These are phyloP conservation scores for Linum trigynum DNA, from an alignment of 345 rosid species.

Conservation along the genomic window DNA sequence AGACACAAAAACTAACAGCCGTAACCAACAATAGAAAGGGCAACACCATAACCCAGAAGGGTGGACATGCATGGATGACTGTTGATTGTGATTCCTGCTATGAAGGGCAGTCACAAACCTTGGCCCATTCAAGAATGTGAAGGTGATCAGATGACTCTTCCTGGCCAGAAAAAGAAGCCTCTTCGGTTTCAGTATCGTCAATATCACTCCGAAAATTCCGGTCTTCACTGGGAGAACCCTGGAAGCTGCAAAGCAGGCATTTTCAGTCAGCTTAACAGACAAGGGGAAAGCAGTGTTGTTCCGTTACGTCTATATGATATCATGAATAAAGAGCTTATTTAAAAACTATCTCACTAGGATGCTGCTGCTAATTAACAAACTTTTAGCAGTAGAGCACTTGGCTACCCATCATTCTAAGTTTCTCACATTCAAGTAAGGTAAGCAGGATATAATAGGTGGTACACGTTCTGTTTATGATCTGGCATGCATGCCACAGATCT, in stretches of 20 bases:
- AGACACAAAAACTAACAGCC: not conserved
- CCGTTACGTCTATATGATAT: not conserved
- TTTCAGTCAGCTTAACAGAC: not conserved
- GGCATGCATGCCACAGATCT: not conserved
- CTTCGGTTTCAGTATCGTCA: conserved; percentile 73
- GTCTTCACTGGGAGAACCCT: conserved; percentile 66
- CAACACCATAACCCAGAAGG: not conserved
- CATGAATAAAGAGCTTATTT: not conserved
- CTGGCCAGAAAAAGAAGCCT: conserved; percentile 79
- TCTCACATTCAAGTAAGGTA: not conserved
- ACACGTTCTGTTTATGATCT: not conserved
- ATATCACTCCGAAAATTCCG: conserved; percentile 48
- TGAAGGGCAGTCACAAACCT: conserved; percentile 40
- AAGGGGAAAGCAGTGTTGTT: not conserved
- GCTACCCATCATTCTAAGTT: not conserved
- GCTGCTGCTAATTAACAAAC: not conserved
- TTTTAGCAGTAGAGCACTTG: not conserved
- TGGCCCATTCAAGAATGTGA: conserved; percentile 88
- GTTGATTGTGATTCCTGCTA: not conserved
- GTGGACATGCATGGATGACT: not conserved
- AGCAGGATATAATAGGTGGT: not conserved
- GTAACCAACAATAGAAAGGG: not conserved
- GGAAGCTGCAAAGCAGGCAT: conserved; percentile 43
- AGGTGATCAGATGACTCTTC: conserved; percentile 54
- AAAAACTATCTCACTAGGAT: not conserved